Evolutionary conservation across 2,329 filamentous ascomycete genomes (phyloP).

Genomic region (Leptographium flavum): DNA sequence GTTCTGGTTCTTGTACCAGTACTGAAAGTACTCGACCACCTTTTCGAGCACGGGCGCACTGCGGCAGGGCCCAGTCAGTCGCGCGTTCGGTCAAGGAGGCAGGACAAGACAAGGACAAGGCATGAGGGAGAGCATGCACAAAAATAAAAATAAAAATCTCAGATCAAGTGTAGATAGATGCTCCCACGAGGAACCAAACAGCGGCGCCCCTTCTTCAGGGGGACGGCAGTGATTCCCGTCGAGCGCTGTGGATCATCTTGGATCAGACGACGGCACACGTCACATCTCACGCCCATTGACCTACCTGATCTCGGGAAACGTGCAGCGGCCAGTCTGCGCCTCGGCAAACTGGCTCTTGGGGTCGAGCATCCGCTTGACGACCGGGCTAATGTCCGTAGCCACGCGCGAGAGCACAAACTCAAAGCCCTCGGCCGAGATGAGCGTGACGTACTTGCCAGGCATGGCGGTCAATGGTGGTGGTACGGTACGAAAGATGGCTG

Average conservation of each 20-base stretch:
- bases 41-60: slow-evolving; percentile 66
- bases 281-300: no score
- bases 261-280: slow-evolving; percentile 2
- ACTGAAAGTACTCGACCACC: slow-evolving; percentile 72
- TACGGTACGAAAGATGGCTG: not conserved
- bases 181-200: slow-evolving; percentile 8
- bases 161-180: slow-evolving; percentile 14
- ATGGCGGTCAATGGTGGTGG: not conserved
- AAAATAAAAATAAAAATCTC: slow-evolving; percentile 5
- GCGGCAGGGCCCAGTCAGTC: not conserved
- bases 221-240: slow-evolving; percentile 8
- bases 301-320: slow-evolving; percentile 65
- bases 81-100: no score
- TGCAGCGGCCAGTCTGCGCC: slow-evolving; percentile 47
- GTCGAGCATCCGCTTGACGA: slow-evolving; percentile 64
- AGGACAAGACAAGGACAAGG: not conserved
- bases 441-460: slow-evolving; percentile 56
- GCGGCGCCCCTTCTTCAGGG: not conserved
- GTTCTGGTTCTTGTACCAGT: slow-evolving; percentile 61
- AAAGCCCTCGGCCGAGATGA: slow-evolving; percentile 61
- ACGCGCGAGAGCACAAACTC: slow-evolving; percentile 64
- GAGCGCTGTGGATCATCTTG: slow-evolving; percentile 19
- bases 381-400: slow-evolving; percentile 53
- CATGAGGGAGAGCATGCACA: not conserved
- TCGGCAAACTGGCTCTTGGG: slow-evolving; percentile 53